phyloP scores from a whole-genome alignment of 257 asterid genomes.

The Forsythia viridissima region DNA sequence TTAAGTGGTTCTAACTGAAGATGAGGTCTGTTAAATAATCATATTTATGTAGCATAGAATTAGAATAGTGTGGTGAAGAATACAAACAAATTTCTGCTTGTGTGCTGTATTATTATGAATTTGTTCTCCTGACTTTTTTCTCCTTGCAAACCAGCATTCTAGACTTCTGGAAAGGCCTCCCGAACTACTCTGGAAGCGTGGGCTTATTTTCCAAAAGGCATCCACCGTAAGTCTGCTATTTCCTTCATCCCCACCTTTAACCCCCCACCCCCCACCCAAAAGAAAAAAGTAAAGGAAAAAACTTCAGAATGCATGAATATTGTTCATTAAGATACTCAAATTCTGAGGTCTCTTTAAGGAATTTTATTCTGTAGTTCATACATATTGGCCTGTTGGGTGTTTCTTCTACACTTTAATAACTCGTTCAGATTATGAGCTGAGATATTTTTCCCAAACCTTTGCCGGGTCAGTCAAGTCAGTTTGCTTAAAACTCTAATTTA shows the following conservation, averaged over 20 bases:
- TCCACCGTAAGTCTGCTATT: slow-evolving; percentile 61
- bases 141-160: slow-evolving; percentile 59
- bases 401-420: slow-evolving; percentile 13
- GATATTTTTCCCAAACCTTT: slow-evolving; percentile 6
- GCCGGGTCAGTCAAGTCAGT: slow-evolving; percentile 9
- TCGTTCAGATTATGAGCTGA: not conserved
- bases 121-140: slow-evolving; percentile 19
- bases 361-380: slow-evolving; percentile 10
- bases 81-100: slow-evolving; percentile 5
- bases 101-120: slow-evolving; percentile 13
- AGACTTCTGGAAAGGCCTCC: slow-evolving; percentile 93
- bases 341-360: slow-evolving; percentile 8
- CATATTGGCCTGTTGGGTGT: not conserved
- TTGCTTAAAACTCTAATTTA: slow-evolving; percentile 25
- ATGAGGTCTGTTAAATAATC: not conserved
- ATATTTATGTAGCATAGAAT: slow-evolving; percentile 7
- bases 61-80: slow-evolving; percentile 17
- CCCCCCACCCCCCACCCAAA: slow-evolving; percentile 1
- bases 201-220: slow-evolving; percentile 69
- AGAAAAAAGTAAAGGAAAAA: not conserved
- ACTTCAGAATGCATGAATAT: slow-evolving; percentile 1
- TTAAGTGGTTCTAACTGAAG: not conserved
- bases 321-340: slow-evolving; percentile 13
- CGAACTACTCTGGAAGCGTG: slow-evolving; percentile 81
- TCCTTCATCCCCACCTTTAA: not conserved